Evolutionary conservation across 129 eudicot genomes (phyloP), one percentile per base, ranked within the genome.

Genomic region (Escallonia rubra): DNA sequence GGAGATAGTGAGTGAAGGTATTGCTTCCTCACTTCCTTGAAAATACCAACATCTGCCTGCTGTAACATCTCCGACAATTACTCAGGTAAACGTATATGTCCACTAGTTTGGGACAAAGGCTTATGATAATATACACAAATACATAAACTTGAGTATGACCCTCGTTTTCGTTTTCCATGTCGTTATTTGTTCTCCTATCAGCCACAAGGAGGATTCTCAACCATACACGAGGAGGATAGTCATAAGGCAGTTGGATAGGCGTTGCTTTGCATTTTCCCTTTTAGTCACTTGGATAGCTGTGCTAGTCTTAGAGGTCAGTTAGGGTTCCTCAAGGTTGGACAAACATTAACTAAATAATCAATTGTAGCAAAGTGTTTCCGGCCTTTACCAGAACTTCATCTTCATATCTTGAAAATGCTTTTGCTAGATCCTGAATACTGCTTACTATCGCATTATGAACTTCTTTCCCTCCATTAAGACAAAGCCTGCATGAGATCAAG

Each of bases 351-450:
- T 56, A 39, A 8, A 38, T 7, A 56, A 51, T 16, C 74, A 10
- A 61, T 6, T 12, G 67, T 62, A 74, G 44, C 66, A 69, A 64
- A 63, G 9, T 40, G 43, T 77, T 54, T 51, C 43, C 9, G 44
- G 52, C 59, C 44, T 48, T 69, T 81, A 92, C 98, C 95, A 93
- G 71, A 63, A 89, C 96, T 86, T 93, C 98, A 66, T 93, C 98
- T 72, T 82, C 74, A 67, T 93, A 93, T 82, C 85, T 72, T 38
- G 95, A 78, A 65, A 93, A 89, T 44, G 77, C 90, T 80, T 86
- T 89, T 14, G 98, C 91, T 58, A 93, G 86, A 77, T 93, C 98
- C 81, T 93, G 98, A 55, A 93, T 86, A 79, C 98, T 89, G 89
- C 98, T 93, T 60, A 93, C 86, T 67, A 93, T 85, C 63, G 96